A percentile compares a stretch with the other conserved stretches of the same genome.
These are phyloP conservation scores for Tolypocladium ophioglossoides DNA, from an alignment of 2,329 filamentous ascomycete genomes.

Conservation along the genomic window DNA sequence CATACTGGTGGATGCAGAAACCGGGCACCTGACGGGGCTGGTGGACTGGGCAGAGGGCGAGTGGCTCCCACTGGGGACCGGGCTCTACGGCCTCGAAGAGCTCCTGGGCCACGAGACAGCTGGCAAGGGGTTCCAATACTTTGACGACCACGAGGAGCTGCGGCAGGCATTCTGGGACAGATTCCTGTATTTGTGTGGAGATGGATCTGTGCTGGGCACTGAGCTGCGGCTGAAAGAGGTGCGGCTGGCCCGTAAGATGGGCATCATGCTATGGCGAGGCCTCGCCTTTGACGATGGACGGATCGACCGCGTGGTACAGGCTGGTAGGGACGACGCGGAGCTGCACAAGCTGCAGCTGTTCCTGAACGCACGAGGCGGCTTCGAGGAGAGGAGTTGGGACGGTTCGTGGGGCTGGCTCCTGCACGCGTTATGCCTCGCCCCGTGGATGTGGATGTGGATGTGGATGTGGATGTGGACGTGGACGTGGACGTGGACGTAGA, in stretches of 20 bases:
- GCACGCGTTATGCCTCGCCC: background rate
- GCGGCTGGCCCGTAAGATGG: slow-evolving; percentile 29
- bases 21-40: slow-evolving; percentile 37
- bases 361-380: slow-evolving; percentile 1
- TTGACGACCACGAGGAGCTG: slow-evolving; percentile 28
- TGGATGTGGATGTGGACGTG: background rate
- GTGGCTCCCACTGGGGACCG: slow-evolving; percentile 46
- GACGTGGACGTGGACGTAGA: background rate
- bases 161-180: slow-evolving; percentile 39
- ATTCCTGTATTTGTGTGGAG: slow-evolving; percentile 12
- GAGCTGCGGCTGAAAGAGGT: slow-evolving; percentile 2
- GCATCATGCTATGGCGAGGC: slow-evolving; percentile 52
- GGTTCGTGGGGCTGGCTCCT: background rate
- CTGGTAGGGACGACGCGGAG: slow-evolving; percentile 38
- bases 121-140: slow-evolving; percentile 30
- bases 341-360: slow-evolving; percentile 36
- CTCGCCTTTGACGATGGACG: slow-evolving; percentile 52
- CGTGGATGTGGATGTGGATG: background rate
- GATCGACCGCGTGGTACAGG: slow-evolving; percentile 46
- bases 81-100: slow-evolving; percentile 50
- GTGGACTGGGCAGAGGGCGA: slow-evolving; percentile 58
- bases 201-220: no score
- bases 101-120: slow-evolving; percentile 37
- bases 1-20: slow-evolving; percentile 36
- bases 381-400: background rate